These are phyloP conservation scores for Ceratobasidium sp. DNA, from an alignment of 1,284 basidiomycete species.

Conservation along the genomic window DNA sequence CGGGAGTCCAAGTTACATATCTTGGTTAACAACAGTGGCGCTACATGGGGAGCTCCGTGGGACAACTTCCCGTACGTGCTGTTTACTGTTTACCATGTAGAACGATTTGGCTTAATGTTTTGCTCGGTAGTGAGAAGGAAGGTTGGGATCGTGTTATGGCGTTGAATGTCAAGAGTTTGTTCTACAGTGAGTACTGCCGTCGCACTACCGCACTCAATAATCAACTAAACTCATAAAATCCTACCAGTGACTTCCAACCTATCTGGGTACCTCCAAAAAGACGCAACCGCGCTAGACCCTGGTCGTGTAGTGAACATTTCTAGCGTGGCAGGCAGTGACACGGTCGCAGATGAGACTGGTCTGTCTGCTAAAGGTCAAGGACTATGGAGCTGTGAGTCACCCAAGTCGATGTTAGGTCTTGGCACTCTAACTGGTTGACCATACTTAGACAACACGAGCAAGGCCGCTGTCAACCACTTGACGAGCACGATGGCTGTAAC, in stretches of 20 bases:
- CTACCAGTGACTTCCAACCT: conserved; percentile 62
- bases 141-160: conserved; percentile 88
- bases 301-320: conserved; percentile 86
- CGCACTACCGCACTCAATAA: too few relatives aligned
- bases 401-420: too few relatives aligned
- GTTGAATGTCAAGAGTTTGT: conserved; percentile 85
- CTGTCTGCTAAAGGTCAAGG: background rate
- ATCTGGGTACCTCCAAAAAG: conserved; percentile 74
- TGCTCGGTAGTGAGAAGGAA: too few relatives aligned
- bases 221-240: too few relatives aligned
- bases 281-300: conserved; percentile 75
- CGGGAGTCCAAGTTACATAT: conserved; percentile 79
- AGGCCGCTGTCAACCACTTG: conserved; percentile 80
- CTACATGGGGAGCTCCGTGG: conserved; percentile 84
- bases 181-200: conserved; percentile 66
- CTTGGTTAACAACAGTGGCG: conserved; percentile 84
- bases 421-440: too few relatives aligned
- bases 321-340: too few relatives aligned
- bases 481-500: conserved; percentile 59
- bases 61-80: conserved; percentile 73
- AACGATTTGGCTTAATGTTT: too few relatives aligned
- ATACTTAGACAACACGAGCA: conserved; percentile 77
- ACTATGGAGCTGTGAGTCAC: conserved; percentile 20
- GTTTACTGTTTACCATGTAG: too few relatives aligned
- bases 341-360: too few relatives aligned